These are phyloP conservation scores for Pulveroboletus sp. DNA, from an alignment of 768 basidiomycete species.

Conservation along the genomic window DNA sequence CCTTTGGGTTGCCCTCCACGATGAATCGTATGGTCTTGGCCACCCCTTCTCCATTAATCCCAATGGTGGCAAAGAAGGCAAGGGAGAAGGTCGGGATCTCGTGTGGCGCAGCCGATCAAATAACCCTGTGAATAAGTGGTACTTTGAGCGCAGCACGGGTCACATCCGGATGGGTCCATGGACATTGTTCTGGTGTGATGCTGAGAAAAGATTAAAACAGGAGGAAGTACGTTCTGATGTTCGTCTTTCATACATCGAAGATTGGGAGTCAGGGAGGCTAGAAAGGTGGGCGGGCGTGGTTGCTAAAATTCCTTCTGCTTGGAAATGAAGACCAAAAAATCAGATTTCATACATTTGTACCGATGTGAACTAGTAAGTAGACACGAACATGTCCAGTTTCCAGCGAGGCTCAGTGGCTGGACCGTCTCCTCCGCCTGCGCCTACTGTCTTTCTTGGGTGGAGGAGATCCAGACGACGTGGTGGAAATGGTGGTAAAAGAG, in stretches of 20 bases:
- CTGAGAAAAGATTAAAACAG: conserved; percentile 76
- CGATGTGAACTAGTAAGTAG: neutral
- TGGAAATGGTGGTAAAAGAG: conserved; percentile 27
- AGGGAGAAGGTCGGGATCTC: conserved; percentile 88
- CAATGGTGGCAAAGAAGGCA: conserved; percentile 88
- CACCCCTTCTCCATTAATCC: conserved; percentile 92
- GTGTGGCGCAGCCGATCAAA: conserved; percentile 93
- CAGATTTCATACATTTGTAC: neutral
- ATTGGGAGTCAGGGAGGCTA: conserved; percentile 74
- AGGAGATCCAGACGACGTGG: conserved; percentile 25
- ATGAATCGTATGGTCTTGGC: conserved; percentile 96
- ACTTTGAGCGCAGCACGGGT: conserved; percentile 93
- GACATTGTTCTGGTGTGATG: conserved; percentile 99
- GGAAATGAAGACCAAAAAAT: conserved; percentile 45
- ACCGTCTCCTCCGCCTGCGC: conserved; percentile 28
- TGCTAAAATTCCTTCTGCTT: conserved; percentile 72
- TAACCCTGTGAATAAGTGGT: conserved; percentile 99
- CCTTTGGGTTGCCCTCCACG: conserved; percentile 96
- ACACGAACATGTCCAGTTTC: neutral
- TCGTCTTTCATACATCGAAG: conserved; percentile 69
- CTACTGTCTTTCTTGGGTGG: conserved; percentile 31
- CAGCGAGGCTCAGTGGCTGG: conserved; percentile 18
- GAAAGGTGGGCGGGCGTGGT: conserved; percentile 66
- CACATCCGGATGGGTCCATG: conserved; percentile 84
- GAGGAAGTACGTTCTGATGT: conserved; percentile 64